Base-by-base conservation (phyloP, 1,284 basidiomycete genomes). In the Hemileia vastatrix region DNA sequence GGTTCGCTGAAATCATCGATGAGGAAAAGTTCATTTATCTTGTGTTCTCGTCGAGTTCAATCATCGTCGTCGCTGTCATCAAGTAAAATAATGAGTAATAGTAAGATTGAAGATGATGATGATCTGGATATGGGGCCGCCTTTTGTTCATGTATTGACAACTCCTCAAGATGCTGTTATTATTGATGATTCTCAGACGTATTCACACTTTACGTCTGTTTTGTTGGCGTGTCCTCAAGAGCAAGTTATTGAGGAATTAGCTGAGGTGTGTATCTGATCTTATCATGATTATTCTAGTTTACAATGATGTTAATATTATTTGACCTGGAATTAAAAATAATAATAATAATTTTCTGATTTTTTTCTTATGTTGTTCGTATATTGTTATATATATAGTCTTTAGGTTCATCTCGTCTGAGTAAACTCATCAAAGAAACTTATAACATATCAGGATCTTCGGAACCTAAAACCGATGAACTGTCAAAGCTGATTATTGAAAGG, bases 11-110 rank as follows among this genome's bases (percentile, higher is more conserved):
- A 84, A 33, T 75, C 71, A 8, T 81, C 82, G 54, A 86, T 95
- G 86, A 85, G 83, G 71, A 79, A 77, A 45, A 78, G 85, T 0
- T 80, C 87, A 0, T 83, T 92, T 59, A 76, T 95, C 19, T 80
- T 95, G 4, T 90, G 84, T 4, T 82, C 83, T 1, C 83, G 84
- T 64, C 80, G 84, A 65, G 80, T 78, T 57, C n/a, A n/a, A n/a
- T n/a, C n/a, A n/a, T n/a, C n/a, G n/a, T n/a, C n/a, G n/a, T n/a
- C n/a, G n/a, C n/a, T n/a, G n/a, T n/a, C n/a, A n/a, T n/a, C n/a
- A n/a, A n/a, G n/a, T n/a, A n/a, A n/a, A n/a, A n/a, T n/a, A n/a
- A n/a, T n/a, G n/a, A 67, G 70, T 33, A 64, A 66, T 9, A 68
- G 71, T 31, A 67, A 67, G 2, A 67, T 68, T 43, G 67, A 69